Evolutionary conservation across 345 rosid species (phyloP).

Genomic region (Streptanthus diversifolius): DNA sequence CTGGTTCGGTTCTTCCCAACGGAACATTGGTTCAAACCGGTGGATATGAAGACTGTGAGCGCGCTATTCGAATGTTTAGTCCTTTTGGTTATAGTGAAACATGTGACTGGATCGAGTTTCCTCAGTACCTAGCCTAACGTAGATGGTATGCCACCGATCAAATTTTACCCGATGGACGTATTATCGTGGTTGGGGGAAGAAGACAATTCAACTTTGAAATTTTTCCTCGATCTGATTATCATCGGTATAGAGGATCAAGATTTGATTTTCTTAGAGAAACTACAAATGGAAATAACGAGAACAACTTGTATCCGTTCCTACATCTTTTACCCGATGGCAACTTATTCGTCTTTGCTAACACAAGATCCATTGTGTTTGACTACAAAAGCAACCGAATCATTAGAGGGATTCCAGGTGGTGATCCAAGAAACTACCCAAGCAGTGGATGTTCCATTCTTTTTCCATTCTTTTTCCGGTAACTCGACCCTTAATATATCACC

Average conservation of each 20-base stretch:
- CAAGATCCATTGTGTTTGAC: conserved; percentile 56
- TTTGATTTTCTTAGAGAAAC: conserved; percentile 54
- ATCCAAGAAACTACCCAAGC: conserved; percentile 83
- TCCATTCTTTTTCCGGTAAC: conserved; percentile 53
- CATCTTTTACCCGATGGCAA: conserved; percentile 86
- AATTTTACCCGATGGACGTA: conserved; percentile 64
- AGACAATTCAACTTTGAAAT: conserved; percentile 65
- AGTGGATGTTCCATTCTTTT: conserved; percentile 77
- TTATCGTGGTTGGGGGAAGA: conserved; percentile 72
- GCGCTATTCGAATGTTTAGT: conserved; percentile 44
- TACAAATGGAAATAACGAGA: conserved; percentile 46
- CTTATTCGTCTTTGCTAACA: conserved; percentile 78
- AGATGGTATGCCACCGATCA: conserved; percentile 87
- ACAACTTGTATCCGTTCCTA: conserved; percentile 80
- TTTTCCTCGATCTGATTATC: conserved; percentile 35
- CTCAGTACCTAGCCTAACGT: conserved; percentile 41
- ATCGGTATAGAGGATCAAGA: background rate
- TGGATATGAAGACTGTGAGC: conserved; percentile 61
- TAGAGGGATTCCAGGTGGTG: conserved; percentile 51
- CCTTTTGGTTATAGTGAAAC: conserved; percentile 40
- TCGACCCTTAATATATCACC: conserved; percentile 56
- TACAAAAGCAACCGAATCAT: conserved; percentile 50
- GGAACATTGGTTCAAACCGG: conserved; percentile 81
- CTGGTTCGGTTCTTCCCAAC: conserved; percentile 58
- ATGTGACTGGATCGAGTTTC: conserved; percentile 75